Base-by-base conservation (phyloP, 306 rosid genomes). In the Cucurbita moschata region DNA sequence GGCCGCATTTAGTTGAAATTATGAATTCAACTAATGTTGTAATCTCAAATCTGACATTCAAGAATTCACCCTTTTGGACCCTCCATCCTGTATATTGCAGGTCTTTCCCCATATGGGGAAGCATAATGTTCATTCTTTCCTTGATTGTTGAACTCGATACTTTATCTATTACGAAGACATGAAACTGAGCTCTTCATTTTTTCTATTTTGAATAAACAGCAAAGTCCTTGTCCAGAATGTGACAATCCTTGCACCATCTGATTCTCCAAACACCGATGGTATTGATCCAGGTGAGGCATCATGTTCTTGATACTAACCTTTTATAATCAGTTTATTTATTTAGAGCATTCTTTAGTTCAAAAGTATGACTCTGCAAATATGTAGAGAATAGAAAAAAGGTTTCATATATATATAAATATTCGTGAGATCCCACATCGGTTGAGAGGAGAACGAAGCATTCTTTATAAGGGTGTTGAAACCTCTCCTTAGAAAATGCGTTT, bases 21-120 rank as follows among this genome's bases (percentile, higher is more conserved):
- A 46, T 82, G 21, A 49, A 49, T 77, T 89, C 88, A 46, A 56
- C 84, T 59, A 38, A 81, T 43, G 76, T 89, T 64, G 69, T 65
- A 12, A 80, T 89, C 75, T 89, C 96, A 21, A 89, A 89, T 78
- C 77, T 89, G 72, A 89, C 87, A 7, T 69, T 89, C 61, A 63
- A 85, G 61, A 85, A 89, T 82, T 73, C 96, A 75, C 92, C 92
- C 54, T 84, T 88, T 53, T 89, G 86, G 90, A 65, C 75, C 79
- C 81, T 89, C 66, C 96, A 89, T 84, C 88, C 92, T 5, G 84
- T 85, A 47, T 89, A 89, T 78, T 89, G 96, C 90, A 83, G 92
- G 96, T 87, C 50, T 53, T n/a, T 60, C 18, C 44, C 66, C 66
- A 5, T 47, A 16, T 2, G 37, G 26, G 38, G 26, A 18, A n/a